These are phyloP conservation scores for Aspergillus incahuasiensis DNA, from an alignment of 495 filamentous ascomycete species.

Conservation along the genomic window DNA sequence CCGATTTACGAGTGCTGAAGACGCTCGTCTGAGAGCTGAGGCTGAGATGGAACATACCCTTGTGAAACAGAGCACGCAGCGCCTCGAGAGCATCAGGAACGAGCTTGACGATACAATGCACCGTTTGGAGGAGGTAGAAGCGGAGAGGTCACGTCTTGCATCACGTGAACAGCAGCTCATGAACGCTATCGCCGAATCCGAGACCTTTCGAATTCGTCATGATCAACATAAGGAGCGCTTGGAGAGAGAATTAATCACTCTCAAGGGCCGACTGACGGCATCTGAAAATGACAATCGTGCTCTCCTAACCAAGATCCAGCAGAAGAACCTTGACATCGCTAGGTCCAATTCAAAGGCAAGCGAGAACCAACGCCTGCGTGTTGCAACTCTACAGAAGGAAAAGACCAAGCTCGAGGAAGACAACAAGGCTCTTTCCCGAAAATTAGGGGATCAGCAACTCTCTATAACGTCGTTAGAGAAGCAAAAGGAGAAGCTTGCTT, in stretches of 20 bases:
- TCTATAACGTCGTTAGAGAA: slow-evolving; percentile 85
- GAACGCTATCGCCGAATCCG: slow-evolving; percentile 79
- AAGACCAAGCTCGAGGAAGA: slow-evolving; percentile 83
- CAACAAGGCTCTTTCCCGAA: slow-evolving; percentile 71
- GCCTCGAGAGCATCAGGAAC: slow-evolving; percentile 68
- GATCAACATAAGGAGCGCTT: slow-evolving; percentile 92
- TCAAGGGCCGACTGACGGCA: slow-evolving; percentile 84
- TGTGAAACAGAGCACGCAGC: slow-evolving; percentile 72
- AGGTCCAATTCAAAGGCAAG: slow-evolving; percentile 80
- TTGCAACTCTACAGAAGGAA: slow-evolving; percentile 73
- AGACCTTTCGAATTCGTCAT: slow-evolving; percentile 77
- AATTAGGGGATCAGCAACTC: slow-evolving; percentile 83
- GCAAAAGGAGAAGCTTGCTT: slow-evolving; percentile 88
- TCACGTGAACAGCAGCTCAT: slow-evolving; percentile 75
- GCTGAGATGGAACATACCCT: slow-evolving; percentile 74
- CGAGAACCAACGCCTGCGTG: slow-evolving; percentile 76
- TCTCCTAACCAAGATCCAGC: slow-evolving; percentile 91
- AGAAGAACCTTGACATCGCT: slow-evolving; percentile 96
- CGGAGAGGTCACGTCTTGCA: slow-evolving; percentile 68
- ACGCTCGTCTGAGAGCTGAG: slow-evolving; percentile 78
- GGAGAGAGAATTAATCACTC: slow-evolving; percentile 85
- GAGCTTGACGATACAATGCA: slow-evolving; percentile 72
- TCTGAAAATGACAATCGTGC: slow-evolving; percentile 98
- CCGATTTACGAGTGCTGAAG: slow-evolving; percentile 76
- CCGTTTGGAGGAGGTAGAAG: slow-evolving; percentile 67